Base-by-base conservation (phyloP, 345 rosid species). In the Syzygium aqueum region DNA sequence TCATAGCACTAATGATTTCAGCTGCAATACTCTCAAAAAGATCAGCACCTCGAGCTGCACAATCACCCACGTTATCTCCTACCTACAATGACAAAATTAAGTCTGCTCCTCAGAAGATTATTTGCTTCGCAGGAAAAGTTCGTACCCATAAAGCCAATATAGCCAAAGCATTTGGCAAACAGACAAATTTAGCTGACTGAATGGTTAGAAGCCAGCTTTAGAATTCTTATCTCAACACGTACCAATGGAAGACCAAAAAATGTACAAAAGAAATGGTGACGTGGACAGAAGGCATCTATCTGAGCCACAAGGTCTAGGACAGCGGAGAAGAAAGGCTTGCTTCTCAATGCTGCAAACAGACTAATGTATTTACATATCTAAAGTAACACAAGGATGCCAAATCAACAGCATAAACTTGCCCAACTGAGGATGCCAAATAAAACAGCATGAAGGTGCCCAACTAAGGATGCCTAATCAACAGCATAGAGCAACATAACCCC, bases 1-100 rank as follows among this genome's bases (percentile, higher is more conserved):
- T 97, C 99, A 97, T 97, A 84, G 99, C 99, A 91, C 99, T 97
- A 86, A 97, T 95, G 87, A 96, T 97, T 94, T 97, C 99, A 89
- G 99, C 99, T 28, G 99, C 99, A 87, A 97, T 97, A 90, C 99
- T 97, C 94, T 97, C 99, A 90, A 97, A 97, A 88, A 97, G 98
- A 92, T 97, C 98, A 89, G 99, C 99, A 89, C 99, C 99, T 87
- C 99, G 94, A 84, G 99, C 99, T 91, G 99, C 99, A 94, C 99
- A 97, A 91, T 97, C 99, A 85, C 99, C 99, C 85, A 97, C 99
- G 92, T 97, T 97, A 90, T 96, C 99, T 91, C 99, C 98, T 87
- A 97, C 99, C 99, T 97, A 82, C 86, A 51, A 84, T 84, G 63
- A 59, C 57, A 22, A 83, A 87, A 82, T 23, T 57, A 33, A 43